These are phyloP conservation scores for Umbelopsis sp. DNA, from an alignment of 192 early-diverging fungal species.

Conservation along the genomic window DNA sequence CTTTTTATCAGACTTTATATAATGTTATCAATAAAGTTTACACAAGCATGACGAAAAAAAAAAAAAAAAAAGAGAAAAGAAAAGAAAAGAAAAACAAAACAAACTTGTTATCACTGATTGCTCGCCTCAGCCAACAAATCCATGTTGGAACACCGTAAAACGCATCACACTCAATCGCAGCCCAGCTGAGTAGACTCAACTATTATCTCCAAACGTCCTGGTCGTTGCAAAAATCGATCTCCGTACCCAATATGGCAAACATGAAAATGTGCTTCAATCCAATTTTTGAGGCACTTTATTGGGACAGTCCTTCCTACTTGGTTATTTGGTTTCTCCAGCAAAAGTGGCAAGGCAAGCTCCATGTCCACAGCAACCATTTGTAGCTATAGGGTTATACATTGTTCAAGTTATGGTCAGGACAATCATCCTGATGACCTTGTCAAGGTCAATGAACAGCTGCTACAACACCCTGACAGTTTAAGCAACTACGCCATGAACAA, in stretches of 20 bases:
- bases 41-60: too few species aligned
- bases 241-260: conserved; percentile 2
- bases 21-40: too few species aligned
- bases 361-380: conserved; percentile 13
- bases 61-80: too few species aligned
- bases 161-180: too few species aligned
- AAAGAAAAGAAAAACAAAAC: too few species aligned
- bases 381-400: conserved; percentile 12
- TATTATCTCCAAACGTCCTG: too few species aligned
- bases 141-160: too few species aligned
- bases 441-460: not conserved
- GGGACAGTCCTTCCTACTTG: not conserved
- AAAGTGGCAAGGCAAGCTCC: not conserved
- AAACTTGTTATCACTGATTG: too few species aligned
- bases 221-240: conserved; percentile 1
- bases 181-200: too few species aligned
- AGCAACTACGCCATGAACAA: not conserved
- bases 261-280: conserved; percentile 7
- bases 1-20: too few species aligned
- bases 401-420: conserved; percentile 3
- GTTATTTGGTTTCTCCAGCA: too few species aligned
- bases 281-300: conserved; percentile 12
- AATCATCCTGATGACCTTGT: not conserved
- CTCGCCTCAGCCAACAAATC: too few species aligned
- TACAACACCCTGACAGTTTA: not conserved